Evolutionary conservation across 164 flowering plant species (phyloP).

Genomic region (Tinospora cordifolia): DNA sequence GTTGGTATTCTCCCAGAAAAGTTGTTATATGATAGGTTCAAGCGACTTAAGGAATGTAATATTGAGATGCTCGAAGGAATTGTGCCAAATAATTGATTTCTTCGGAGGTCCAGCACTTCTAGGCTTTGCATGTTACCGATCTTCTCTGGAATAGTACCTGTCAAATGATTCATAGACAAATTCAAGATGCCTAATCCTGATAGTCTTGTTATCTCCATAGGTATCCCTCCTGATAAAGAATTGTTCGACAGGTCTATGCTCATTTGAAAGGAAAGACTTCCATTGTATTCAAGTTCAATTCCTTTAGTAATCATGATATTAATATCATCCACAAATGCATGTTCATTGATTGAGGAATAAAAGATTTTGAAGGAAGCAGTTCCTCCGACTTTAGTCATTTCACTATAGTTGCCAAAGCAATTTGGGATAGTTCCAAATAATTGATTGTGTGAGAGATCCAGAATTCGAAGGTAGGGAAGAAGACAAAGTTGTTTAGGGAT

Average conservation of each 20-base stretch:
- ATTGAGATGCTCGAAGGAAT: slow-evolving; percentile 2
- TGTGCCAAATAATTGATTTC: not conserved
- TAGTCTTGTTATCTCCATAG: slow-evolving; percentile 1
- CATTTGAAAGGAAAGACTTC: not conserved
- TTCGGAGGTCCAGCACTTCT: slow-evolving; percentile 3
- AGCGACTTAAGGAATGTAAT: not conserved
- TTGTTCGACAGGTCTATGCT: not conserved
- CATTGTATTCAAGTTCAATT: slow-evolving; percentile 8
- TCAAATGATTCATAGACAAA: slow-evolving; percentile 2
- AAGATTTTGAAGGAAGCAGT: not conserved
- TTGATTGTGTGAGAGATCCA: slow-evolving; percentile 23
- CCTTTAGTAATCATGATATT: not conserved
- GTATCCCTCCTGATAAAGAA: slow-evolving; percentile 7
- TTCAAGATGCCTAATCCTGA: not conserved
- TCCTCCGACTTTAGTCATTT: not conserved
- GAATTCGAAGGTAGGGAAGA: slow-evolving; percentile 16
- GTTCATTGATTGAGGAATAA: too few species aligned
- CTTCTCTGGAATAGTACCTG: slow-evolving; percentile 1
- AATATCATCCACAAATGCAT: not conserved
- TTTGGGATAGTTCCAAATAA: not conserved
- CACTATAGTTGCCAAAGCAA: slow-evolving; percentile 5
- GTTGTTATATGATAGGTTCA: slow-evolving; percentile 3
- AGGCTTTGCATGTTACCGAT: not conserved
- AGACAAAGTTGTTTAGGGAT: slow-evolving; percentile 24
- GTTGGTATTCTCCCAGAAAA: slow-evolving; percentile 5